A percentile compares a stretch with the other conserved stretches of the same genome.
phyloP scores from a whole-genome alignment of 1,284 basidiomycete genomes.

The Rhodotorula mucilaginosa region DNA sequence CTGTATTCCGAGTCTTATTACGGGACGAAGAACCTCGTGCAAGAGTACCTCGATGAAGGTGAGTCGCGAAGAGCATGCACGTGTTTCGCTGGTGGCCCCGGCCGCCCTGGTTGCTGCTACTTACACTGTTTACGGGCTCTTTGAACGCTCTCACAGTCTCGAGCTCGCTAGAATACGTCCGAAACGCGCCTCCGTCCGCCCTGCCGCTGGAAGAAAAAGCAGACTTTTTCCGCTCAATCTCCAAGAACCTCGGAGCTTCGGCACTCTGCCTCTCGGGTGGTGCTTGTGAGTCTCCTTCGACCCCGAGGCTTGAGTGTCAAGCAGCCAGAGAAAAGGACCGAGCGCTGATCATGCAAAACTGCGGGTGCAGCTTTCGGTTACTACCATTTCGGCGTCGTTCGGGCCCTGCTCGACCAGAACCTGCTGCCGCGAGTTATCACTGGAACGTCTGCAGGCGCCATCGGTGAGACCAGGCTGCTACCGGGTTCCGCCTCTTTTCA shows the following conservation, averaged over 20 bases:
- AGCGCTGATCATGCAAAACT: not conserved
- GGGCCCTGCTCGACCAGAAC: constrained; percentile 82
- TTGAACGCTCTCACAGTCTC: constrained; percentile 35
- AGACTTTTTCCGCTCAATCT: constrained; percentile 83
- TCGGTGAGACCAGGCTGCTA: constrained; percentile 49
- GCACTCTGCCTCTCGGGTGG: constrained; percentile 93
- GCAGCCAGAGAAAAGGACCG: constrained; percentile 62
- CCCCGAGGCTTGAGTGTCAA: constrained; percentile 57
- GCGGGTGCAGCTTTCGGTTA: constrained; percentile 23
- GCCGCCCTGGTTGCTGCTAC: too few relatives aligned
- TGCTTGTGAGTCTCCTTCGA: constrained; percentile 51
- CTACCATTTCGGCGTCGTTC: constrained; percentile 88
- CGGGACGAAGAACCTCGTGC: constrained; percentile 81
- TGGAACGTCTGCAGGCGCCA: constrained; percentile 88
- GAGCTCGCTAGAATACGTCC: constrained; percentile 62
- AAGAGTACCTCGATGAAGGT: constrained; percentile 80
- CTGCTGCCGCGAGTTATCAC: constrained; percentile 82
- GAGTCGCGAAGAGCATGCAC: constrained; percentile 49
- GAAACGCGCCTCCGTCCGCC: constrained; percentile 60
- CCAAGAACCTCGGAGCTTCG: constrained; percentile 81
- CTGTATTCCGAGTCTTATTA: constrained; percentile 81
- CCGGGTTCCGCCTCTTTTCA: too few relatives aligned
- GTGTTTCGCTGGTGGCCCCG: too few relatives aligned
- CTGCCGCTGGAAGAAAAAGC: constrained; percentile 84
- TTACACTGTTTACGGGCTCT: not conserved